A percentile compares a stretch with the other conserved stretches of the same genome.
Evolutionary conservation across 1,139 yeast species (phyloP).

Genomic region (Taiozyma sp.): DNA sequence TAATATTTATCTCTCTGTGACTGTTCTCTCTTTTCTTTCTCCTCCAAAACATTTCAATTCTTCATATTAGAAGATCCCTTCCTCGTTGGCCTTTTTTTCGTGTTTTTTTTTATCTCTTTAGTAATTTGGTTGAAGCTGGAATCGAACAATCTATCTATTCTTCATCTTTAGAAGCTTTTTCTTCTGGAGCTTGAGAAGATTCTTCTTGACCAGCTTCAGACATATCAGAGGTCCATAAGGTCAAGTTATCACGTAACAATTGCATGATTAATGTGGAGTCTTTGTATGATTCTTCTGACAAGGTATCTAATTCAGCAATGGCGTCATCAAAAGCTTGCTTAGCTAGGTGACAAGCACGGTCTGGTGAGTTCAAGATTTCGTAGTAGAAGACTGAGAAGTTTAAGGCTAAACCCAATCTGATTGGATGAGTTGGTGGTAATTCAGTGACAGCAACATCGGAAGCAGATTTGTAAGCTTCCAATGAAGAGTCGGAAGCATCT

Average conservation of each 20-base stretch:
- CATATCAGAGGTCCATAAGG: constrained; percentile 97
- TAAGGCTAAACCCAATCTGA: constrained; percentile 95
- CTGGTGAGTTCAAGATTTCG: constrained; percentile 96
- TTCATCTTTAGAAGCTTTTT: constrained; percentile 40
- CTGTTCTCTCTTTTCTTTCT: not conserved
- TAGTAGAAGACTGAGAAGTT: constrained; percentile 98
- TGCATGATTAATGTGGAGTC: constrained; percentile 98
- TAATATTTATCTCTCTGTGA: not conserved
- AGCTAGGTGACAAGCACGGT: constrained; percentile 97
- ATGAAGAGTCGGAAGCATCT: constrained; percentile 86
- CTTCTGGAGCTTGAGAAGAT: constrained; percentile 52
- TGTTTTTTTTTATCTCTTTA: not conserved
- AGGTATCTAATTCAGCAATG: constrained; percentile 95
- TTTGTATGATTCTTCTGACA: constrained; percentile 96
- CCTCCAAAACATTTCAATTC: not conserved
- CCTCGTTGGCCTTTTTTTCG: not conserved
- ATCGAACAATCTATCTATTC: constrained; percentile 14
- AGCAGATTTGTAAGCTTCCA: constrained; percentile 93
- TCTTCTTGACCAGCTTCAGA: constrained; percentile 74
- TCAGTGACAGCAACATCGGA: constrained; percentile 96
- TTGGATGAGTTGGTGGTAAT: constrained; percentile 98
- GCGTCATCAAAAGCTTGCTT: constrained; percentile 99
- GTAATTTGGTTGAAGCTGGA: not conserved
- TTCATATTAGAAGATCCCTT: not conserved
- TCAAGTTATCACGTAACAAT: constrained; percentile 94